A percentile compares a stretch with the other conserved stretches of the same genome.
Evolutionary conservation across 768 basidiomycete species (phyloP).

Genomic region (Mycena pura): DNA sequence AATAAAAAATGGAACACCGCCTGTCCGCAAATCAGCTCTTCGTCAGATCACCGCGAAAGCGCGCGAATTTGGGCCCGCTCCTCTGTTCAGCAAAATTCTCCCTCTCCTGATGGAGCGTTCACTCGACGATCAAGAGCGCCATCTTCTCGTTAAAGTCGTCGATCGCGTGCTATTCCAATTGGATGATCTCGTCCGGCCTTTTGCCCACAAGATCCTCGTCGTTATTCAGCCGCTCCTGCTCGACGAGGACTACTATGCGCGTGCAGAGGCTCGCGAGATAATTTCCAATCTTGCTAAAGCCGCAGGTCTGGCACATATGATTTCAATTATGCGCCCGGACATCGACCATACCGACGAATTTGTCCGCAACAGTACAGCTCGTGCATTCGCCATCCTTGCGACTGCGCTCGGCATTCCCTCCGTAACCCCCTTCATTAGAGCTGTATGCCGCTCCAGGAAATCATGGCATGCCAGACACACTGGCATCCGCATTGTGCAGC

Average conservation of each 20-base stretch:
- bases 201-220: constrained; percentile 98
- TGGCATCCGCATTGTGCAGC: constrained; percentile 98
- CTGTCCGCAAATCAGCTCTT: constrained; percentile 95
- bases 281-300: constrained; percentile 99
- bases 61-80: constrained; percentile 96
- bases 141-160: constrained; percentile 97
- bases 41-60: constrained; percentile 99
- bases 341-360: constrained; percentile 99
- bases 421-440: constrained; percentile 95
- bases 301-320: constrained; percentile 99
- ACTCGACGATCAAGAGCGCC: constrained; percentile 97
- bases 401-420: constrained; percentile 98
- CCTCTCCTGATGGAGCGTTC: constrained; percentile 98
- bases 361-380: constrained; percentile 97
- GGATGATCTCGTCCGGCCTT: constrained; percentile 97
- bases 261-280: constrained; percentile 98
- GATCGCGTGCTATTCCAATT: constrained; percentile 98
- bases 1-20: constrained; percentile 99
- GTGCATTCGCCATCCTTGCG: constrained; percentile 98
- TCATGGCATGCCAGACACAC: constrained; percentile 99
- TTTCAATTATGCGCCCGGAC: constrained; percentile 99
- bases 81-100: constrained; percentile 97
- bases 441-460: constrained; percentile 97
- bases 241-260: constrained; percentile 95
- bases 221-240: constrained; percentile 99